Base-by-base conservation (phyloP, 176 grass and related monocot species). In the Saccharum officinarum region DNA sequence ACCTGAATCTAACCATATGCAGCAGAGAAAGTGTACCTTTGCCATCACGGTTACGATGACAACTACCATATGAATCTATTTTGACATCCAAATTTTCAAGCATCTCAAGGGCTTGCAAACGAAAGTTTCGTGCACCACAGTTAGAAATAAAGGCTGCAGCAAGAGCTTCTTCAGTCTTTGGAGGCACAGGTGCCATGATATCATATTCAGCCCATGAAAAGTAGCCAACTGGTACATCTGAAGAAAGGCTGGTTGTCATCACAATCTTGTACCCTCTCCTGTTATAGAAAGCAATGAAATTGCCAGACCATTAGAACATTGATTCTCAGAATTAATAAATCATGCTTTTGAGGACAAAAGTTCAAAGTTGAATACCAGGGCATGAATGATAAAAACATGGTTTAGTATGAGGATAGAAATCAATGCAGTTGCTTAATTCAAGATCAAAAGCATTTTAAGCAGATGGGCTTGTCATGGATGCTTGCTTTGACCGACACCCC, bases 21-120 rank as follows among this genome's bases (percentile, higher is more conserved):
- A 2, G n/a, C 26, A 74, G 14, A 67, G 63, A 62, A 83, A 80
- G 63, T 62, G 11, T 91, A 99, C 97, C 97, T 92, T 84, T 89
- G 33, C 97, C 97, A 85, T 96, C 87, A 88, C 66, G 93, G 69
- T 99, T 99, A 85, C 90, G 92, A 72, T 96, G 97, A 86, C 93
- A 99, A 73, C 88, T 88, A 71, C 97, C 97, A 92, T 99, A 99
- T n/a, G 97, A 99, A 89, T 99, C 97, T n/a, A 99, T 96, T 76
- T 89, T 89, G 37, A 99, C 88, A 80, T 87, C 92, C 62, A 90
- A 86, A 61, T 83, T 90, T 79, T 96, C 97, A 84, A 99, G 89
- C 87, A 86, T 98, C 49, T 92, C 89, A 49, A 98, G 97, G 65
- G 90, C 93, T 76, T 98, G 91, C 80, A 98, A 89, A 77, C 97